Conservation (phyloP, 1,284 basidiomycete species). For the Ustilago trichophora region DNA sequence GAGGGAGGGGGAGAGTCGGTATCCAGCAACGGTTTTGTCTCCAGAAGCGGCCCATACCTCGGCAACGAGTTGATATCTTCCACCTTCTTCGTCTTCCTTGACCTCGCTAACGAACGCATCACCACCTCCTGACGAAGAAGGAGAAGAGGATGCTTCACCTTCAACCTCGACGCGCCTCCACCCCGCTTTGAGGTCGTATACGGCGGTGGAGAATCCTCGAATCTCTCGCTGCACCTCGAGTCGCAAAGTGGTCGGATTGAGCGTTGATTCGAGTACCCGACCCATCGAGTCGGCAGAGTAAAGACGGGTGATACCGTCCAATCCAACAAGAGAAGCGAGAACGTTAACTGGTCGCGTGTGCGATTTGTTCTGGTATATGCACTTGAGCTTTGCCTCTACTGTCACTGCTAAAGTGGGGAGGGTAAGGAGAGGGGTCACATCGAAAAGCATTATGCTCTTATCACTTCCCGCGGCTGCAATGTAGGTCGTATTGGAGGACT, state of each 20-base stretch:
- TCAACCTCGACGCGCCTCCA: conserved; percentile 20
- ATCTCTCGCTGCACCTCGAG: conserved; percentile 28
- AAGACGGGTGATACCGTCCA: conserved; percentile 9
- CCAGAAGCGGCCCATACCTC: conserved; percentile 27
- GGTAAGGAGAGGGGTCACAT: conserved; percentile 3
- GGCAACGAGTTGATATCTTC: conserved; percentile 2
- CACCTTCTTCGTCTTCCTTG: conserved; percentile 16
- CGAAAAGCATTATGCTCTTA: conserved; percentile 31
- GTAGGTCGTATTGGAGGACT: background rate
- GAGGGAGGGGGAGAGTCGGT: conserved; percentile 6
- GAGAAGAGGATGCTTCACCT: too few relatives aligned
- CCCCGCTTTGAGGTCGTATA: conserved; percentile 23
- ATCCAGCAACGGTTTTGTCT: conserved; percentile 19
- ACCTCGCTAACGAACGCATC: conserved; percentile 21
- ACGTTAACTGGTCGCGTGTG: conserved; percentile 46
- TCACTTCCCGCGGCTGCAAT: conserved; percentile 42
- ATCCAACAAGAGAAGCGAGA: conserved; percentile 2
- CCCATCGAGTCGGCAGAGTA: conserved; percentile 52
- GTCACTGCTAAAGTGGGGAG: background rate
- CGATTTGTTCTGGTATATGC: conserved; percentile 10
- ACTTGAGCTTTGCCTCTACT: background rate
- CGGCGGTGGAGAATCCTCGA: conserved; percentile 22
- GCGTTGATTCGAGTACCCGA: conserved; percentile 26
- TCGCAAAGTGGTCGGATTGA: conserved; percentile 2
- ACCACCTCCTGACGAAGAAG: background rate